Evolutionary conservation across 441 rosid species (phyloP).

Genomic region (Bocquillonia castaneifolia): DNA sequence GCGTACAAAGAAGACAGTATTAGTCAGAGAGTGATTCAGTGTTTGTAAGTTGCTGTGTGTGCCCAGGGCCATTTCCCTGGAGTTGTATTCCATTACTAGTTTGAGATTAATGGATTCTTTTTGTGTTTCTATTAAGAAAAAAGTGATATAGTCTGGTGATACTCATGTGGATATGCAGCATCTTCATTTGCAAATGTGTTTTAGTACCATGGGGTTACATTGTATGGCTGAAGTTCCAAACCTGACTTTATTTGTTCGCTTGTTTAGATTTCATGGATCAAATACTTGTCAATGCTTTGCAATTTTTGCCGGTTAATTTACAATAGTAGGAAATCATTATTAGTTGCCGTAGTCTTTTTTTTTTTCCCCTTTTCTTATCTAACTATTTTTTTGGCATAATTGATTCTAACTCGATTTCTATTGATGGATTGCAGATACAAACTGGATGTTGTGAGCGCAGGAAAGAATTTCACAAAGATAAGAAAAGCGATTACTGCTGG

Average conservation of each 20-base stretch:
- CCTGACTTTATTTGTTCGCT: not conserved
- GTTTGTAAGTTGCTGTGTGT: no score
- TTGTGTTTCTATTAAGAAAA: no score
- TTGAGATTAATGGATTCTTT: no score
- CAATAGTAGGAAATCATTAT: not conserved
- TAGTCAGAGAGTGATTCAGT: no score
- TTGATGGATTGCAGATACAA: conserved; percentile 52
- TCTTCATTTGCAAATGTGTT: not conserved
- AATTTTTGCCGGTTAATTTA: not conserved
- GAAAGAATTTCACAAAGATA: conserved; percentile 77
- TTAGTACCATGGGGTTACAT: not conserved
- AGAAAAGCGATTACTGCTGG: conserved; percentile 91
- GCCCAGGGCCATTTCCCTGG: no score
- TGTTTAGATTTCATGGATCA: not conserved
- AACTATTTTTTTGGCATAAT: no score
- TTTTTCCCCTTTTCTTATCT: no score
- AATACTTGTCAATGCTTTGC: not conserved
- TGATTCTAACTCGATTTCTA: conserved; percentile 6
- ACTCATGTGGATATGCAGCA: not conserved
- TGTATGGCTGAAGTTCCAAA: not conserved
- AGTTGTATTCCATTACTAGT: no score
- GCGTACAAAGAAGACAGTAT: no score
- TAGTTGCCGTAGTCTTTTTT: not conserved
- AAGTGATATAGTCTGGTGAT: no score
- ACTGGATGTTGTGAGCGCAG: conserved; percentile 77